Evolutionary conservation across 23 red algal species (phyloP).

Genomic region (Gracilaria domingensis): DNA sequence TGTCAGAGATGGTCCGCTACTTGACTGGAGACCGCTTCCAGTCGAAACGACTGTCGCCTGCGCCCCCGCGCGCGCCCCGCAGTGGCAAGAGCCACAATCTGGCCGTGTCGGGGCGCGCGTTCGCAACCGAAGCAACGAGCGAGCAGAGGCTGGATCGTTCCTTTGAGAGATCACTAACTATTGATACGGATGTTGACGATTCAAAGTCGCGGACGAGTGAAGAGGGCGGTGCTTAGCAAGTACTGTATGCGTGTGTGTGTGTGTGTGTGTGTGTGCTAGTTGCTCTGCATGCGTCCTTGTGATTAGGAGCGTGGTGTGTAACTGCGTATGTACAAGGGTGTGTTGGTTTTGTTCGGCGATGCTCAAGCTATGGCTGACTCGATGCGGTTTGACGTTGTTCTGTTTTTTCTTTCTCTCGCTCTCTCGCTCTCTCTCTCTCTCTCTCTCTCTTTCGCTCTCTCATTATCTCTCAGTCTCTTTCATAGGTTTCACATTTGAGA

Average conservation of each 20-base stretch:
- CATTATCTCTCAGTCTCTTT: conserved; percentile 7
- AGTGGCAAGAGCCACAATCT: neutral
- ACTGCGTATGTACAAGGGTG: neutral
- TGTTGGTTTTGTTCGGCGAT: conserved; percentile 22
- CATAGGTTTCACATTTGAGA: conserved; percentile 24
- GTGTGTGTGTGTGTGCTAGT: too few relatives aligned
- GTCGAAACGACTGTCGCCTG: neutral
- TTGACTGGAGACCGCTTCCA: conserved; percentile 26
- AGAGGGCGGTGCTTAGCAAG: neutral
- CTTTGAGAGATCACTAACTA: conserved; percentile 37
- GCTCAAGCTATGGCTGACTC: conserved; percentile 17
- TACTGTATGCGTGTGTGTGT: too few relatives aligned
- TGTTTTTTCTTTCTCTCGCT: conserved; percentile 9
- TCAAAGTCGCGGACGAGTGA: conserved; percentile 25
- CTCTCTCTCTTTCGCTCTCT: conserved; percentile 12
- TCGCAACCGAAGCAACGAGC: neutral
- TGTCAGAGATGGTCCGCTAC: conserved; percentile 49
- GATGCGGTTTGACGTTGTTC: conserved; percentile 8
- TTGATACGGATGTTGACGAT: conserved; percentile 33
- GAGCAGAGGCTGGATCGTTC: neutral
- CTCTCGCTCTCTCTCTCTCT: too few relatives aligned
- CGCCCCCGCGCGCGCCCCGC: neutral
- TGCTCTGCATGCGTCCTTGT: neutral
- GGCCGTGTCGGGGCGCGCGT: neutral
- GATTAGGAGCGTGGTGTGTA: neutral